phyloP scores from a whole-genome alignment of 768 basidiomycete species.

The Favolaschia claudopus region DNA sequence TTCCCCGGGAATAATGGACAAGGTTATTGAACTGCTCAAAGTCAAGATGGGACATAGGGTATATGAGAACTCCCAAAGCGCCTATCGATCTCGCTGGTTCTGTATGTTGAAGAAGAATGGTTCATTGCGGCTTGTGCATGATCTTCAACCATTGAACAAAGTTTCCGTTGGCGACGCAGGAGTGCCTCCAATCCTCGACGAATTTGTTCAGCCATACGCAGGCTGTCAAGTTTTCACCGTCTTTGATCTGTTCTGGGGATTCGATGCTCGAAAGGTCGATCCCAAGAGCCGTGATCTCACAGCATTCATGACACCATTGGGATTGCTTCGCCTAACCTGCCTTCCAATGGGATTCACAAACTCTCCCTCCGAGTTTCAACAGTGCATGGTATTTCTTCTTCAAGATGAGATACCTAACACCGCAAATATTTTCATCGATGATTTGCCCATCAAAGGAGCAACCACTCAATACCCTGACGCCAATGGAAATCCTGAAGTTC shows the following conservation, averaged over 20 bases:
- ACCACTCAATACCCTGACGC: slow-evolving; percentile 33
- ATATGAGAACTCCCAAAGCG: slow-evolving; percentile 44
- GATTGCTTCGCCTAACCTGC: too few relatives aligned
- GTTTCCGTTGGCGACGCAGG: slow-evolving; percentile 47
- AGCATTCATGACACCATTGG: too few relatives aligned
- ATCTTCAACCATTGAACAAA: slow-evolving; percentile 45
- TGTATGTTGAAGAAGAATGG: slow-evolving; percentile 45
- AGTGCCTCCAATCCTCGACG: too few relatives aligned
- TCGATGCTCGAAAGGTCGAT: too few relatives aligned
- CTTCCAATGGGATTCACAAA: too few relatives aligned
- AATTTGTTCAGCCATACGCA: too few relatives aligned
- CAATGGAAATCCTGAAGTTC: slow-evolving; percentile 29
- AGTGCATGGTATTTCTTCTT: slow-evolving; percentile 39
- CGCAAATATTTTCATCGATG: slow-evolving; percentile 38
- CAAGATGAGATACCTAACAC: slow-evolving; percentile 33
- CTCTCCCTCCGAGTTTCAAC: slow-evolving; percentile 38
- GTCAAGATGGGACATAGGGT: slow-evolving; percentile 43
- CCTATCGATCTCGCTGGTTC: too few relatives aligned
- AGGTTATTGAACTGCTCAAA: slow-evolving; percentile 39
- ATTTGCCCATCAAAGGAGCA: slow-evolving; percentile 41
- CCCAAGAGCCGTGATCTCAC: too few relatives aligned
- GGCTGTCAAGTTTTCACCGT: too few relatives aligned
- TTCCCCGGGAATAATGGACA: slow-evolving; percentile 36
- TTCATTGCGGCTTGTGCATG: slow-evolving; percentile 44
- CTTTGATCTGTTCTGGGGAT: too few relatives aligned